Conservation (phyloP, 2,329 filamentous ascomycete genomes). For the Microsporum canis region DNA sequence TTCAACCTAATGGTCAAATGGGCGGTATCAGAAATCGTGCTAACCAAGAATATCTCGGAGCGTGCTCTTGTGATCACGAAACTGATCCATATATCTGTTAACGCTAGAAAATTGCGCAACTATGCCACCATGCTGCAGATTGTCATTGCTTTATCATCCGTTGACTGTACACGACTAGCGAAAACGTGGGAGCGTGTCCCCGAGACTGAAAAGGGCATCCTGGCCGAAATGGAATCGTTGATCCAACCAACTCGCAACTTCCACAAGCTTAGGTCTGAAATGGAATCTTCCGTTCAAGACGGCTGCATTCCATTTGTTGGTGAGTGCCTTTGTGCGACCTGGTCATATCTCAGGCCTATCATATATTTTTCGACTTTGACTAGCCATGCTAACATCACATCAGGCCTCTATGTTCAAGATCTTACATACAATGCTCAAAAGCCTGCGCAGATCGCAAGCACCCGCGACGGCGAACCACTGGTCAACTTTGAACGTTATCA, state of each 20-base stretch:
- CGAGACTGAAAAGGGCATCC: slow-evolving; percentile 41
- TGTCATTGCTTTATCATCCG: slow-evolving; percentile 50
- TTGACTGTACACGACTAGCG: slow-evolving; percentile 46
- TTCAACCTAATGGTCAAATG: slow-evolving; percentile 59
- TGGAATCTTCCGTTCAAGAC: slow-evolving; percentile 50
- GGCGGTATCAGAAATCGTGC: slow-evolving; percentile 51
- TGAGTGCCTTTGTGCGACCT: slow-evolving; percentile 21
- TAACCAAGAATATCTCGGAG: slow-evolving; percentile 47
- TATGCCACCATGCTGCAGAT: slow-evolving; percentile 58
- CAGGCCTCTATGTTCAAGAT: slow-evolving; percentile 54
- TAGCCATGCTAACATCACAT: background rate
- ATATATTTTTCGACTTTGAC: background rate
- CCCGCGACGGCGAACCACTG: slow-evolving; percentile 41
- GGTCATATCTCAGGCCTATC: background rate
- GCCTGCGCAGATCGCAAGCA: slow-evolving; percentile 45
- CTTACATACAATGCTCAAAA: slow-evolving; percentile 58
- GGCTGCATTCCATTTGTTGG: slow-evolving; percentile 57
- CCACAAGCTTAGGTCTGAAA: slow-evolving; percentile 50
- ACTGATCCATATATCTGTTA: slow-evolving; percentile 51
- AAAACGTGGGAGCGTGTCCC: slow-evolving; percentile 50
- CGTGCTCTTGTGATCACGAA: slow-evolving; percentile 51
- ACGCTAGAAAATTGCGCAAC: slow-evolving; percentile 49
- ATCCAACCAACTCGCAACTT: slow-evolving; percentile 55
- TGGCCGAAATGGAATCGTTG: slow-evolving; percentile 49
- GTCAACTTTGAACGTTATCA: slow-evolving; percentile 58